Percentiles rank a stretch among this genome's conserved stretches.
These are phyloP conservation scores for Fraxinus quadrangulata DNA, from an alignment of 257 asterid genomes.

Conservation along the genomic window DNA sequence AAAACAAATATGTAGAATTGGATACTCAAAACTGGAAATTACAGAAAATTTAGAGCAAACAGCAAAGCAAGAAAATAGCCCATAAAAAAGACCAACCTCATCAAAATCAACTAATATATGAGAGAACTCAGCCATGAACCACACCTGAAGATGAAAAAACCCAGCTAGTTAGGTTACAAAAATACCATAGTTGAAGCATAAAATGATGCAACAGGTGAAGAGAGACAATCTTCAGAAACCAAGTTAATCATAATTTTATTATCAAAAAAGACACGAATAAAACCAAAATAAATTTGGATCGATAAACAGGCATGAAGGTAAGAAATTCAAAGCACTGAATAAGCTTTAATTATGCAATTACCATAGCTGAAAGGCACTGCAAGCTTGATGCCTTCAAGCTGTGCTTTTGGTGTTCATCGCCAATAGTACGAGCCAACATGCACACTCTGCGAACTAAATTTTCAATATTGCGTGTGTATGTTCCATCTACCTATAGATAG, in stretches of 20 bases:
- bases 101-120: constrained; percentile 76
- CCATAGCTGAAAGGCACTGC: constrained; percentile 96
- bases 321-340: neutral
- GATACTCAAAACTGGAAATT: constrained; percentile 2
- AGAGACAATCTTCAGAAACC: neutral
- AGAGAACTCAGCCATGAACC: constrained; percentile 92
- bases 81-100: constrained; percentile 54
- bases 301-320: neutral
- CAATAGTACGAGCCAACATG: constrained; percentile 58
- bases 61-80: constrained; percentile 5
- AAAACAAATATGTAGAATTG: neutral
- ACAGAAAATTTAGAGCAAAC: constrained; percentile 3
- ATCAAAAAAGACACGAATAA: neutral
- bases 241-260: neutral
- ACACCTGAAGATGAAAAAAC: constrained; percentile 59
- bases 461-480: constrained; percentile 72
- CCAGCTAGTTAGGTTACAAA: constrained; percentile 2
- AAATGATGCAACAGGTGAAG: neutral
- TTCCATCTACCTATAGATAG: constrained; percentile 73
- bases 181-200: neutral
- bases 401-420: constrained; percentile 56
- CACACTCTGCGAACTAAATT: constrained; percentile 68
- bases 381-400: constrained; percentile 84
- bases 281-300: neutral
- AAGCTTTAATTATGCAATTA: constrained; percentile 30